Base-by-base conservation (phyloP, 2,329 filamentous ascomycete species). In the Aspergillus novoparasiticus region DNA sequence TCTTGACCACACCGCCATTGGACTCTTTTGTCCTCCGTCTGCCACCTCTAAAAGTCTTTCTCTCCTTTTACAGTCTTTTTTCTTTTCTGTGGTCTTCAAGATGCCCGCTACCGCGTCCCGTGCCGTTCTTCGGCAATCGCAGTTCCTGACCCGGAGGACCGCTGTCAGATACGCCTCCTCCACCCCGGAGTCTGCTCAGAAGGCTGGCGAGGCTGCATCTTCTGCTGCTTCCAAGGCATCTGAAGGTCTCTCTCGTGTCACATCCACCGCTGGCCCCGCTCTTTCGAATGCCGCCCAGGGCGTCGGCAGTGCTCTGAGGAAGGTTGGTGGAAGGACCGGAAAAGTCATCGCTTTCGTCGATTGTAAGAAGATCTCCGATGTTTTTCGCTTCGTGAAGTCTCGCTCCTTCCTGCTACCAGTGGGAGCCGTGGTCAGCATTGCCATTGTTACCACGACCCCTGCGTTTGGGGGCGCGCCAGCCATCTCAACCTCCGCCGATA, bases 311-410 rank as follows among this genome's bases (percentile, higher is more conserved):
- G 88, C 90, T 62, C 81, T 96, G 71, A 84, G 87, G 78, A 90
- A 88, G 81, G 85, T 94, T 77, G 94, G 93, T 75, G 94, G 94
- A 74, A 88, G 91, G 73, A 94, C 92, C 66, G 93, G 92, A 74
- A 88, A 86, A 80, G 76, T 94, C 71, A 86, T 97, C 78, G 85
- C 84, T 72, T 91, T 94, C 75, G 84, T 95, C 75, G 92, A 97
- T 86, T 90, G 95, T 98, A 87, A 83, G 93, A 65, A 50, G 62
- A 56, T 57, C 23, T 53, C 58, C 62, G 66, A 68, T 57, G 21
- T 26, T 54, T 50, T 50, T 55, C 6, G 56, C 48, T 53, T 16
- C 28, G 2, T 57, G 60, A 28, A 36, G 43, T 32, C 16, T 57
- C 51, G 51, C 32, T 39, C 30, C 46, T 41, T 10, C 32, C 43